Evolutionary conservation across 148 eudicot species (phyloP), one percentile per base, ranked within the genome.

Genomic region (Nyssa sinensis): DNA sequence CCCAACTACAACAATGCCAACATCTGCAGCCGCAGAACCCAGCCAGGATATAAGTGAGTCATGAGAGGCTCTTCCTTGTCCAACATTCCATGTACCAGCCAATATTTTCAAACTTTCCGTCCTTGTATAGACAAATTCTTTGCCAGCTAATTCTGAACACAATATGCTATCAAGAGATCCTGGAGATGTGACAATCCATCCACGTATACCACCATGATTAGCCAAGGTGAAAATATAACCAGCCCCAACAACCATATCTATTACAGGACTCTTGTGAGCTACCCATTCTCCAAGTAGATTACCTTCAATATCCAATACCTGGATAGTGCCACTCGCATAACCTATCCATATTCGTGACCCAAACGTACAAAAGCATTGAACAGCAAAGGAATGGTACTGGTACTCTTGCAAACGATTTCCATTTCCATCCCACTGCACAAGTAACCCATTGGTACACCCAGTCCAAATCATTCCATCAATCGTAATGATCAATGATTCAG

Each of bases 1-100:
- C 61, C 98, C 98, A 74, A 89, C 97, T 73, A 88, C 88, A 64
- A 95, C 83, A 74, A 95, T 79, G 65, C 86, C 90, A 76, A 82
- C 88, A 81, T 89, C 90, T 44, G 85, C 79, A 55, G 94, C 92
- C 5, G 91, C 90, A 74, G 89, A 87, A 62, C 94, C 96, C 73
- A 95, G 67, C 98, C 98, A 95, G 35, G 94, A 89, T 74, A 92
- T 78, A 76, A 95, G 93, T 23, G 98, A 90, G 78, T 95, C 97
- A 65, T 72, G 84, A 21, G 92, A 79, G 67, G 97, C 90, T 85
- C 94, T 87, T 85, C 86, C 98, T 88, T 95, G 88, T 37, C 81
- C 98, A 80, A 95, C 98, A 82, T 95, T 95, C 98, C 98, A 95
- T 55, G 98, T 95, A 77, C 98, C 98, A 76, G 94, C 84, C 81